phyloP scores from a whole-genome alignment of 2,329 filamentous ascomycete species.

The Colletotrichum sansevieriae region DNA sequence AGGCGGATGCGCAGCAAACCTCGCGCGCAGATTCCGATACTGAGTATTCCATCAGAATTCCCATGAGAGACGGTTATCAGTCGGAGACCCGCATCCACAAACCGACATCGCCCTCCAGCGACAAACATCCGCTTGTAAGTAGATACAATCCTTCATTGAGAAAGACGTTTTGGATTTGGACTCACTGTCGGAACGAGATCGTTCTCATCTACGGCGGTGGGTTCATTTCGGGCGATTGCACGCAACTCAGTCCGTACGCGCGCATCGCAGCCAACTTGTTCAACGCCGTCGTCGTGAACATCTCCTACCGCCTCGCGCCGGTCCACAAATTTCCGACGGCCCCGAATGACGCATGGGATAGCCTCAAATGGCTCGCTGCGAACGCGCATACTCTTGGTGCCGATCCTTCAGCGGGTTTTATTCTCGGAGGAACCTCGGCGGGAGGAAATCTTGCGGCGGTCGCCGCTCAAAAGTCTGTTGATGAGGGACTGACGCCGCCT shows the following conservation, averaged over 20 bases:
- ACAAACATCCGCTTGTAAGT: conserved; percentile 3
- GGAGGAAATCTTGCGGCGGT: conserved; percentile 46
- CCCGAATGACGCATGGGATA: conserved; percentile 58
- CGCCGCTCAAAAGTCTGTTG: conserved; percentile 8
- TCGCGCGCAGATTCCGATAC: background rate
- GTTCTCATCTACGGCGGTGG: conserved; percentile 36
- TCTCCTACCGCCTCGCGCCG: conserved; percentile 62
- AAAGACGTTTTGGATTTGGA: no score
- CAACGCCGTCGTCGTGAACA: conserved; percentile 49
- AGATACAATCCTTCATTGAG: no score
- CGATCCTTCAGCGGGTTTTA: conserved; percentile 34
- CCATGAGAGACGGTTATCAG: background rate
- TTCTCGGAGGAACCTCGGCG: conserved; percentile 48
- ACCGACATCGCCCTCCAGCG: background rate
- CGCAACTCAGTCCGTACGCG: conserved; percentile 6
- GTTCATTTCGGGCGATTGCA: conserved; percentile 9
- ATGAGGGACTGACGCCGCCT: background rate
- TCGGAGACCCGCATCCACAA: background rate
- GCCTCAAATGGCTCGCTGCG: conserved; percentile 32
- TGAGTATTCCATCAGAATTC: background rate
- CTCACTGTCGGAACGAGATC: background rate
- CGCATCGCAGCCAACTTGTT: background rate
- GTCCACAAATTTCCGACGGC: conserved; percentile 59
- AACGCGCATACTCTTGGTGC: conserved; percentile 28
- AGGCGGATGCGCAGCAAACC: background rate